Conservation (phyloP, 257 asterid genomes). For the Prunella vulgaris region DNA sequence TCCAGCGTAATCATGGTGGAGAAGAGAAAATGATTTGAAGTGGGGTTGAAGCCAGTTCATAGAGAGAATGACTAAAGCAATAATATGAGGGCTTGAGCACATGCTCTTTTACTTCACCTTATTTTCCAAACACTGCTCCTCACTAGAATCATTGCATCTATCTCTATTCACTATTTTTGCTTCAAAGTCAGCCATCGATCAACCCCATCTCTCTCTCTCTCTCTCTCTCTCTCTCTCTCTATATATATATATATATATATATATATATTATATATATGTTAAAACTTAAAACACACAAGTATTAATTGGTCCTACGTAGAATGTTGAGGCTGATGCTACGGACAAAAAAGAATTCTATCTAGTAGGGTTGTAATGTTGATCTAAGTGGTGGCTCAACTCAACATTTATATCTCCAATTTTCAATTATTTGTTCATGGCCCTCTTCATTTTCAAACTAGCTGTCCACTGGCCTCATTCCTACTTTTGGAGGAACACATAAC, state of each 20-base stretch:
- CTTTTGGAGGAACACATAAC: neutral
- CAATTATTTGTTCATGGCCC: neutral
- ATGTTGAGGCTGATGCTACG: constrained; percentile 3
- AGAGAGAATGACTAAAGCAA: constrained; percentile 38
- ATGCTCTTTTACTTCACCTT: constrained; percentile 28
- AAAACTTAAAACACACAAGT: constrained; percentile 39
- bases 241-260: too few relatives aligned
- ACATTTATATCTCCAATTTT: neutral
- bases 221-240: too few relatives aligned
- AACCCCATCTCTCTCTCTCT: neutral
- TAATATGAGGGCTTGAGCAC: constrained; percentile 40
- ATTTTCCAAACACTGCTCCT: constrained; percentile 40
- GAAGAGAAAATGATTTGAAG: constrained; percentile 8
- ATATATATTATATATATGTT: too few relatives aligned
- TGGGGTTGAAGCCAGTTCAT: constrained; percentile 67
- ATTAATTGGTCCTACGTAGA: constrained; percentile 45
- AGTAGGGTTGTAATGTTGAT: constrained; percentile 12
- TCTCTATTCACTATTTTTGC: constrained; percentile 22
- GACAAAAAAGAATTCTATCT: constrained; percentile 11
- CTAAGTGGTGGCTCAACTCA: neutral
- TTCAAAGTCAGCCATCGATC: constrained; percentile 45
- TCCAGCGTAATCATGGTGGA: neutral
- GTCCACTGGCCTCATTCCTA: neutral
- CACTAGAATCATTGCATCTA: constrained; percentile 8
- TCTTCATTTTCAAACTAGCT: neutral